phyloP scores from a whole-genome alignment of 495 filamentous ascomycete genomes.

The Penicillium dipodomyicola region DNA sequence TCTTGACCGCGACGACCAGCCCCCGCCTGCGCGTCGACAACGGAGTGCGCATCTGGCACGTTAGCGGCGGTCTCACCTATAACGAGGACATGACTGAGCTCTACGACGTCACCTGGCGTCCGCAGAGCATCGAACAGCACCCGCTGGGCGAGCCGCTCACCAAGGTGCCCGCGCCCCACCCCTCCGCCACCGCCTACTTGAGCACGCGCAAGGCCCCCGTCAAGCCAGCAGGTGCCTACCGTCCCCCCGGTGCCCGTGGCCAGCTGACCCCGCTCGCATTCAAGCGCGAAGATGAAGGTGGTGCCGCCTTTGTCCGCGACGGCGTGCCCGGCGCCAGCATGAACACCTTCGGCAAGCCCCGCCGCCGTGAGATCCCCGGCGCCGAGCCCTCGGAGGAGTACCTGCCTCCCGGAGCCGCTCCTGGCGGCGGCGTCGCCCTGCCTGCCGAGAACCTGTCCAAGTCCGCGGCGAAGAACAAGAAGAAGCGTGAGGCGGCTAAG shows the following conservation, averaged over 20 bases:
- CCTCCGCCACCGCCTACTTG: constrained; percentile 79
- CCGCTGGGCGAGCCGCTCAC: constrained; percentile 71
- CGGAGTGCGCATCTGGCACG: constrained; percentile 92
- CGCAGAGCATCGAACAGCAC: constrained; percentile 58
- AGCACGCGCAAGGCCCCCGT: constrained; percentile 85
- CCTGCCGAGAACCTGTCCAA: constrained; percentile 70
- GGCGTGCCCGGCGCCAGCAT: constrained; percentile 61
- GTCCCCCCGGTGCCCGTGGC: constrained; percentile 93
- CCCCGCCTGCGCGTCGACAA: constrained; percentile 95
- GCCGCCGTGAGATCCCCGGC: constrained; percentile 73
- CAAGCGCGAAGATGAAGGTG: constrained; percentile 96
- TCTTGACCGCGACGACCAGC: constrained; percentile 94
- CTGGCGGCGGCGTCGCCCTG: constrained; percentile 67
- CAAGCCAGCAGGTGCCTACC: constrained; percentile 92
- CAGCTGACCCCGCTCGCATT: constrained; percentile 86
- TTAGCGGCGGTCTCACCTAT: constrained; percentile 87
- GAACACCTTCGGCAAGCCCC: constrained; percentile 77
- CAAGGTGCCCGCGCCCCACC: constrained; percentile 75
- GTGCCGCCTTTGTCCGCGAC: constrained; percentile 82
- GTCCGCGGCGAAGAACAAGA: constrained; percentile 94
- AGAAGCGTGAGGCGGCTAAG: constrained; percentile 89
- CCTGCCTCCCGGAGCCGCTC: constrained; percentile 64
- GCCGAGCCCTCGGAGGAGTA: constrained; percentile 62
- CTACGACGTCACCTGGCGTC: constrained; percentile 90
- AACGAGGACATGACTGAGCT: constrained; percentile 91